phyloP scores from a whole-genome alignment of 257 asterid species.

The Scutellaria baicalensis region DNA sequence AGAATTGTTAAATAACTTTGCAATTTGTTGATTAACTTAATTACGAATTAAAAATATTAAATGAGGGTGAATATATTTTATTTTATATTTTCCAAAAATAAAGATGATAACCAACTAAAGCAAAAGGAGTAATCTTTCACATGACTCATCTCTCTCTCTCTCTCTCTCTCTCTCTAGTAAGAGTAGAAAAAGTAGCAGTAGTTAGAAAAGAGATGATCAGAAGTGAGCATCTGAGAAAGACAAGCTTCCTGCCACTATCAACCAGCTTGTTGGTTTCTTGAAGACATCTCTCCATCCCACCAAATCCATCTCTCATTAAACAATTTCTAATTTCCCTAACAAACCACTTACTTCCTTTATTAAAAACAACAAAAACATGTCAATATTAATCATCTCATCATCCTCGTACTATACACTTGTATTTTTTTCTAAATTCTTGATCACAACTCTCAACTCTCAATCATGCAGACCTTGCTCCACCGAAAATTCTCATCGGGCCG shows the following conservation, averaged over 20 bases:
- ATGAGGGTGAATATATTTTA: no score
- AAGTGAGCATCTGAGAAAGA: slow-evolving; percentile 39
- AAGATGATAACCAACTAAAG: neutral
- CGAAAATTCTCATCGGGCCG: slow-evolving; percentile 46
- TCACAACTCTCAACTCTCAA: neutral
- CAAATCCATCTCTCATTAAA: slow-evolving; percentile 43
- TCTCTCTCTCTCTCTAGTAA: neutral
- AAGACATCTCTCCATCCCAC: slow-evolving; percentile 49
- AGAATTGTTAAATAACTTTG: no score
- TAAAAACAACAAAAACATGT: slow-evolving; percentile 5
- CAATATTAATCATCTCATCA: slow-evolving; percentile 9
- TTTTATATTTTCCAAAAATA: neutral
- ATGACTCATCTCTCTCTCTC: neutral
- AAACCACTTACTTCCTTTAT: slow-evolving; percentile 4
- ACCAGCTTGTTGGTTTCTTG: slow-evolving; percentile 21
- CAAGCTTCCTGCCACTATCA: slow-evolving; percentile 43
- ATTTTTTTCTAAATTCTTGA: neutral
- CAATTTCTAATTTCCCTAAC: neutral
- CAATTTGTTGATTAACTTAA: no score
- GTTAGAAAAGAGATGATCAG: slow-evolving; percentile 17
- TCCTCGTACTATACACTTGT: no score
- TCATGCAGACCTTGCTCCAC: slow-evolving; percentile 58
- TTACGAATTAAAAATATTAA: no score
- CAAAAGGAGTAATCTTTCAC: neutral
- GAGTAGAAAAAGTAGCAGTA: slow-evolving; percentile 1